Conservation (phyloP, 1,139 yeast species). For the Yamadazyma conglobata region DNA sequence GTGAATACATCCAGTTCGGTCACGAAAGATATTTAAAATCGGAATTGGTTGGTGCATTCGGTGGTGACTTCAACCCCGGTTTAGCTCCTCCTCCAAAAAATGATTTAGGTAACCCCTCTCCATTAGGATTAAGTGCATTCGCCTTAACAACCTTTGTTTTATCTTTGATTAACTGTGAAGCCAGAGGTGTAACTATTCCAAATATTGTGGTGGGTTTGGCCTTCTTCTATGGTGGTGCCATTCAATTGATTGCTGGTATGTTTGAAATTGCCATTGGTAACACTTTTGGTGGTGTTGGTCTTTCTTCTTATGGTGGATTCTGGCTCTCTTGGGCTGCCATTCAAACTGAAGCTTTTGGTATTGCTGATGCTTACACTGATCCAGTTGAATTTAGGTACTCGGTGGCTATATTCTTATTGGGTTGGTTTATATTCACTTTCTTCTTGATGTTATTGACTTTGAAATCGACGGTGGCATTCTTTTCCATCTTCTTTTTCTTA, state of each 20-base stretch:
- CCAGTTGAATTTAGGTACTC: constrained; percentile 40
- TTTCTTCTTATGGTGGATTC: constrained; percentile 81
- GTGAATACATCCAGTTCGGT: constrained; percentile 70
- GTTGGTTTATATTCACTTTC: constrained; percentile 78
- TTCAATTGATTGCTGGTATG: constrained; percentile 72
- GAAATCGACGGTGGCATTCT: constrained; percentile 78
- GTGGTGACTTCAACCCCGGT: constrained; percentile 71
- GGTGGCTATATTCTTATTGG: constrained; percentile 69
- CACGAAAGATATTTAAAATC: constrained; percentile 61
- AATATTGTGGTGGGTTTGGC: constrained; percentile 60
- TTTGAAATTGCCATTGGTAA: constrained; percentile 76
- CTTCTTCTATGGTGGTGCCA: constrained; percentile 80
- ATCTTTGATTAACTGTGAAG: constrained; percentile 48
- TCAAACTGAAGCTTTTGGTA: constrained; percentile 70
- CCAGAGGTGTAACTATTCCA: constrained; percentile 33
- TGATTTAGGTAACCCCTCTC: constrained; percentile 84
- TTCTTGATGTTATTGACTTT: constrained; percentile 64
- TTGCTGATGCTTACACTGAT: constrained; percentile 52
- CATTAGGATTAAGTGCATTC: constrained; percentile 79
- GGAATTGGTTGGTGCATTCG: constrained; percentile 66
- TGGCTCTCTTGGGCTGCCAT: constrained; percentile 85
- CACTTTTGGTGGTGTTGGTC: constrained; percentile 88
- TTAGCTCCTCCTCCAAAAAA: constrained; percentile 60
- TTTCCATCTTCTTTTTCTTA: constrained; percentile 60
- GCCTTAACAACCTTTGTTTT: constrained; percentile 83